phyloP scores from a whole-genome alignment of 352 stramenopile genomes.

The Phytopythium chamaehyphon region DNA sequence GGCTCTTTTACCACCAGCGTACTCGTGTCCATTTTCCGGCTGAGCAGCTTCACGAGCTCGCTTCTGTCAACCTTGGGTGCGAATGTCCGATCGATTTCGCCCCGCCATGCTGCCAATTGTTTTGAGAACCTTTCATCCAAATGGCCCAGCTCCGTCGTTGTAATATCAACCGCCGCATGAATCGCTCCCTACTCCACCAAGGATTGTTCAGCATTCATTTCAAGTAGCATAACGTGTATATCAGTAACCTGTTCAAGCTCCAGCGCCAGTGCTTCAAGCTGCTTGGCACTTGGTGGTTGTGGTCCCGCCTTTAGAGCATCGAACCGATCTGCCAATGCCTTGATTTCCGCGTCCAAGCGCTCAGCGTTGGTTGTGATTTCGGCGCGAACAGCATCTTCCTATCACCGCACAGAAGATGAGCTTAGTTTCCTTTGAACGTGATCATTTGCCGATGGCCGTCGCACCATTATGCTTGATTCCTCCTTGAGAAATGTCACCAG shows the following conservation, averaged over 20 bases:
- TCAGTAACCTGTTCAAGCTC: background rate
- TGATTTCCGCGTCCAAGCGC: constrained; percentile 1
- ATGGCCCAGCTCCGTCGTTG: constrained; percentile 10
- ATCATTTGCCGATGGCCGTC: no score
- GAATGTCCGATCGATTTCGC: constrained; percentile 18
- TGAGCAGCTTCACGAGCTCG: constrained; percentile 31
- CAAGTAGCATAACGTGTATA: background rate
- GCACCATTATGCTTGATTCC: no score
- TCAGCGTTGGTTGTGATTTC: no score
- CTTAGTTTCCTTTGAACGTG: no score
- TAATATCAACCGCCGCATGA: constrained; percentile 4
- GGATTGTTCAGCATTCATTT: background rate
- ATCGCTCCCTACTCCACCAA: constrained; percentile 9
- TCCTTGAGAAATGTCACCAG: no score
- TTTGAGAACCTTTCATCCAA: constrained; percentile 19
- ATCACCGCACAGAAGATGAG: no score
- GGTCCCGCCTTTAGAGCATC: constrained; percentile 10
- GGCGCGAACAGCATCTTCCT: no score
- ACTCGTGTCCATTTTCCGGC: constrained; percentile 37
- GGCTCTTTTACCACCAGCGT: background rate
- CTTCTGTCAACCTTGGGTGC: constrained; percentile 21
- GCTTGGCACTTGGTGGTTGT: constrained; percentile 9
- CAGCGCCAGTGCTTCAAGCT: background rate
- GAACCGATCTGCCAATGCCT: constrained; percentile 1
- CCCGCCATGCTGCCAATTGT: constrained; percentile 11